Evolutionary conservation across 2,329 filamentous ascomycete genomes (phyloP), one percentile per base, ranked within the genome.

Genomic region (Pseudocercospora musae): DNA sequence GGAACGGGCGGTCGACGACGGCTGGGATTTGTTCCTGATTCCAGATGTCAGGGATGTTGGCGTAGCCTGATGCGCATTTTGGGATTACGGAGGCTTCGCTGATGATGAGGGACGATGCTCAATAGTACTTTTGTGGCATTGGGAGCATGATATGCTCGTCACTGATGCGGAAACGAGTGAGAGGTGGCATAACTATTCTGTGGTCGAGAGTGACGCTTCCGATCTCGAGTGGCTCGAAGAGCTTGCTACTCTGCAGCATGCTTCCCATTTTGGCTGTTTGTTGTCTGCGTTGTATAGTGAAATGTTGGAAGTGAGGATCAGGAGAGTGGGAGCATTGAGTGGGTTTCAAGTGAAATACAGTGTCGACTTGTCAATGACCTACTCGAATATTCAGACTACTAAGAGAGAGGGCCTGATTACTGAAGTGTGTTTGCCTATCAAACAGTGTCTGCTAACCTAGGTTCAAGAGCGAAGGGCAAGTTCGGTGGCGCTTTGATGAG

Each of bases 151-250:
- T 70, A 48, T 75, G 76, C 57, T 78, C 74, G 72, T 78, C 78
- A 53, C 79, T 75, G 21, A 13, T 27, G 20, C 48, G 48, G 15
- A 50, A 50, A 23, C 48, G 48, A 10, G 85, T 87, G 59, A 88
- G 75, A 3, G 85, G 84, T 1, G 85, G 80, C 76, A 87, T 80
- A 42, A 78, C 79, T 42, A 87, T 69, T 48, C 81, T 80, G 69
- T 81, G 78, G 31, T 74, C 68, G 40, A 83, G 77, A 13, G 73
- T 65, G 64, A 76, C 68, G 31, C 71, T 66, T 21, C 81, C 81
- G n/a, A 82, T 70, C 23, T 71, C 66, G 27, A 82, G 67, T 15
- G 80, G 78, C 50, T 75, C 57, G 64, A 78, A 78, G 42, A 80
- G 73, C 62, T 57, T 60, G 33, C 54, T 60, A 25, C 54, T 46